Evolutionary conservation across 768 basidiomycete genomes (phyloP).

Genomic region (Hypholoma fasciculare): DNA sequence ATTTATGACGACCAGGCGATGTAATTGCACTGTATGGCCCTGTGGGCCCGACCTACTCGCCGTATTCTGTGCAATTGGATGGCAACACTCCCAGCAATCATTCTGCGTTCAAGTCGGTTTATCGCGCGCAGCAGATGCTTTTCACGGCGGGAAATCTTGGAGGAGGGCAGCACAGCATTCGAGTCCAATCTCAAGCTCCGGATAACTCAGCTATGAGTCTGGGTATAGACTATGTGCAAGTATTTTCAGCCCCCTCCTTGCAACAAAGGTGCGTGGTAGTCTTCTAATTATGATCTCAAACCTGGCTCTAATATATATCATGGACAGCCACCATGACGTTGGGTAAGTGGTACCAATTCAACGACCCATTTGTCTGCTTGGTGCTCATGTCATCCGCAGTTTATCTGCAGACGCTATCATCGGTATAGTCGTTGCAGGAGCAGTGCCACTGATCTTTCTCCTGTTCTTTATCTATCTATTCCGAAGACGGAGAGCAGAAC

Average conservation of each 20-base stretch:
- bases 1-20: constrained; percentile 15
- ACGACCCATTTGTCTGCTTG: background rate
- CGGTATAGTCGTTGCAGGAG: constrained; percentile 3
- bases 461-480: constrained; percentile 3
- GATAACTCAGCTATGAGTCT: constrained; percentile 15
- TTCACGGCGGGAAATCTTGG: constrained; percentile 27
- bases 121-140: constrained; percentile 25
- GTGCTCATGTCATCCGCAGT: background rate
- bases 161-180: constrained; percentile 29
- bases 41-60: constrained; percentile 29
- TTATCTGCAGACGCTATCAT: constrained; percentile 14
- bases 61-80: constrained; percentile 31
- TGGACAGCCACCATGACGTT: background rate
- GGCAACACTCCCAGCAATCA: constrained; percentile 14
- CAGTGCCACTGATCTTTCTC: constrained; percentile 1
- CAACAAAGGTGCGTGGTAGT: background rate
- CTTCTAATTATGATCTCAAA: background rate
- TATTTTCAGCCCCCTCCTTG: constrained; percentile 14
- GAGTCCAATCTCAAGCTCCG: constrained; percentile 18
- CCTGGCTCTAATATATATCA: background rate
- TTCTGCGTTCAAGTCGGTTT: constrained; percentile 19
- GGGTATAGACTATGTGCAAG: constrained; percentile 30
- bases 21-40: constrained; percentile 38
- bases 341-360: too few relatives aligned
- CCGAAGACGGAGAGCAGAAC: background rate